These are phyloP conservation scores for Coemansia sp. DNA, from an alignment of 192 early-diverging fungal genomes.

Conservation along the genomic window DNA sequence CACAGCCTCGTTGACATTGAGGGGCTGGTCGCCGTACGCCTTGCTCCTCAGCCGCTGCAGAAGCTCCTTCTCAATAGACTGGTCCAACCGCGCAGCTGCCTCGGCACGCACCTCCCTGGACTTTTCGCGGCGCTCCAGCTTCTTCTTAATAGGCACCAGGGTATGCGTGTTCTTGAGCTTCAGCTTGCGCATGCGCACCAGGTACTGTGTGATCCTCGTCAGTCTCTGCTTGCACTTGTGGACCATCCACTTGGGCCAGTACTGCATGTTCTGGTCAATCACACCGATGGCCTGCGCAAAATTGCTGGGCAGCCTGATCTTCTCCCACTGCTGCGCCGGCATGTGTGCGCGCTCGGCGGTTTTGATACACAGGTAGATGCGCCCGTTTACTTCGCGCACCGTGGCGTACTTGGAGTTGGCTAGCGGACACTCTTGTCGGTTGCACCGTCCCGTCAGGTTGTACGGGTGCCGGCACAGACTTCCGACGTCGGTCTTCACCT, in stretches of 20 bases:
- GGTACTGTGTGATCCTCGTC: constrained; percentile 95
- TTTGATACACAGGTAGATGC: constrained; percentile 91
- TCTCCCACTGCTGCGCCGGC: constrained; percentile 93
- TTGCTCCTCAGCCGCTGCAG: constrained; percentile 88
- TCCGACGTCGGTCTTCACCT: constrained; percentile 90
- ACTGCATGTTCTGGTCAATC: constrained; percentile 84
- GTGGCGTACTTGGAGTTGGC: constrained; percentile 96
- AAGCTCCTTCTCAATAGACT: constrained; percentile 94
- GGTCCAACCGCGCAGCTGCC: constrained; percentile 86
- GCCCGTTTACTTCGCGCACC: constrained; percentile 80
- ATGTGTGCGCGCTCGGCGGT: constrained; percentile 94
- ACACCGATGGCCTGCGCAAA: constrained; percentile 82
- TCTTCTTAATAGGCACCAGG: constrained; percentile 90
- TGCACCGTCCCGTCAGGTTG: constrained; percentile 97
- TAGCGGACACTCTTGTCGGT: constrained; percentile 89
- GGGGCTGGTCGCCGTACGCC: constrained; percentile 94
- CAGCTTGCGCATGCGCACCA: constrained; percentile 92
- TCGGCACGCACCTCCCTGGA: constrained; percentile 88
- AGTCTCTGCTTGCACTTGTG: constrained; percentile 97
- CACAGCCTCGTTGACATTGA: constrained; percentile 88
- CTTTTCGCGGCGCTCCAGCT: constrained; percentile 85
- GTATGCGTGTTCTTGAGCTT: constrained; percentile 76
- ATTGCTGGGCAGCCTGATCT: constrained; percentile 85
- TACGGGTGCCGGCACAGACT: constrained; percentile 96
- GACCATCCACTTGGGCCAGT: constrained; percentile 89